Base-by-base conservation (phyloP, 768 basidiomycete species). In the Cyathus striatus region DNA sequence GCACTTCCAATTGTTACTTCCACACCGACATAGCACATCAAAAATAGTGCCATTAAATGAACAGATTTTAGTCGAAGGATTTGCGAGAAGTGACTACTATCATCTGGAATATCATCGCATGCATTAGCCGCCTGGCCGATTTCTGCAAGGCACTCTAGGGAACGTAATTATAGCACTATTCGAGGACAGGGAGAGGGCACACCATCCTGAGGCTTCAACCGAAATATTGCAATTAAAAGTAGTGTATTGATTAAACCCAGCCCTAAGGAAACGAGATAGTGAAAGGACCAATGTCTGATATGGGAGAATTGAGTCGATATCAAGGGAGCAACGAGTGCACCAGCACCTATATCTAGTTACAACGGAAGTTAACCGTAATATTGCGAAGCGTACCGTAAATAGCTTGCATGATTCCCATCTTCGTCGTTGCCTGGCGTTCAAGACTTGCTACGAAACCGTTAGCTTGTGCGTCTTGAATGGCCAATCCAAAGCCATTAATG, bases 251-350 rank as follows among this genome's bases (percentile, higher is more conserved):
- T n/a, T n/a, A n/a, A n/a, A n/a, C n/a, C n/a, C n/a, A n/a, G n/a
- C n/a, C n/a, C n/a, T n/a, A n/a, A n/a, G n/a, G n/a, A 82, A 6
- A 62, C 60, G 24, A 85, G 65, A 54, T 79, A 86, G 52, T 84
- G 77, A 49, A 78, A 77, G 3, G 75, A 78, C 83, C 84, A 86
- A 35, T 63, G 63, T 0, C 47, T 52, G 24, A 66, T 45, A 25
- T 68, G 64, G 2, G 78, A 66, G 47, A 88, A 87, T 40, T 80
- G 75, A 0, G 86, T 89, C 0, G 86, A 70, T 1, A 79, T 68
- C 18, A 86, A 66, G 1, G 86, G 86, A 0, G 83, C 63, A 10
- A 64, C 54, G 12, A 81, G 54, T 6, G 79, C 78, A 0, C 80
- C 79, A n/a, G 60, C 45, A 33, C 67, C 56, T 57, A 35, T 38